Evolutionary conservation across 208 protist genomes (phyloP).

Genomic region (Acanthamoeba castellanii): DNA sequence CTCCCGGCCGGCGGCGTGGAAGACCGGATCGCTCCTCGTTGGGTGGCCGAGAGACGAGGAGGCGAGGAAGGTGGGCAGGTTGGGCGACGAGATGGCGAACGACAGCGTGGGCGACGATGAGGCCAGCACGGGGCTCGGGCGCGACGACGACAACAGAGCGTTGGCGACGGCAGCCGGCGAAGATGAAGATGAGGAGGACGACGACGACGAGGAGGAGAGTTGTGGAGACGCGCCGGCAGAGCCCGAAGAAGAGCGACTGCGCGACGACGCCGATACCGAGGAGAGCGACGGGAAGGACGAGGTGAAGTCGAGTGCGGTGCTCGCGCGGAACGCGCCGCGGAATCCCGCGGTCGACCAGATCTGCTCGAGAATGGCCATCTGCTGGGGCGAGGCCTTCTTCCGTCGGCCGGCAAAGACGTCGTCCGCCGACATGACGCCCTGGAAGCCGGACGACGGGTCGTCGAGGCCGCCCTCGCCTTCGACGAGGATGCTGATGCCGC

Average conservation of each 20-base stretch:
- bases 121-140: background rate
- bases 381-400: slow-evolving; percentile 42
- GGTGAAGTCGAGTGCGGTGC: slow-evolving; percentile 26
- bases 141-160: background rate
- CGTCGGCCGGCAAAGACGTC: slow-evolving; percentile 21
- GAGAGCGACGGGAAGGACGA: slow-evolving; percentile 31
- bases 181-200: background rate
- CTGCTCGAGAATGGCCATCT: slow-evolving; percentile 65
- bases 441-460: background rate
- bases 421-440: background rate
- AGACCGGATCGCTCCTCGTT: background rate
- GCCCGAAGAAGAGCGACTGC: no score
- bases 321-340: background rate
- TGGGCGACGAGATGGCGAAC: slow-evolving; percentile 28
- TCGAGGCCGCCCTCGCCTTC: background rate
- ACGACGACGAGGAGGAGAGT: background rate
- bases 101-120: background rate
- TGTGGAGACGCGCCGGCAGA: background rate
- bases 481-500: background rate
- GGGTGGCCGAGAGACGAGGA: background rate
- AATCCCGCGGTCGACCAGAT: slow-evolving; percentile 39
- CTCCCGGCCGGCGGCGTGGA: background rate
- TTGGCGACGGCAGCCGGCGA: background rate
- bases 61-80: slow-evolving; percentile 12
- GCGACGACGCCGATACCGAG: background rate